These are phyloP conservation scores for Karstenula rhodostoma DNA, from an alignment of 2,329 filamentous ascomycete genomes.

Conservation along the genomic window DNA sequence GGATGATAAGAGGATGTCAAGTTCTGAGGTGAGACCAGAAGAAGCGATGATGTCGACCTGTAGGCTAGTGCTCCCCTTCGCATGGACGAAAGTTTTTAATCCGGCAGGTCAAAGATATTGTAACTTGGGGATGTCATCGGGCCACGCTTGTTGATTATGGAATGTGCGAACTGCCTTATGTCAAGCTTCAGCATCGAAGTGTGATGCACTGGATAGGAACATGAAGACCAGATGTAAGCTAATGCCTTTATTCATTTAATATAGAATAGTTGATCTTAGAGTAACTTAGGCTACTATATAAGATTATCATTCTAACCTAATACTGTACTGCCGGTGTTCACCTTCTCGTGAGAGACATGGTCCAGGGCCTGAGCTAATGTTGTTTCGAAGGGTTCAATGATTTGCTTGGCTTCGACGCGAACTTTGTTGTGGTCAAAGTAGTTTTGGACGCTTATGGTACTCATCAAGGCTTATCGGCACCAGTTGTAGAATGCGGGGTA, in stretches of 20 bases:
- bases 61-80: slow-evolving; percentile 63
- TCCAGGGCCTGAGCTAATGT: slow-evolving; percentile 5
- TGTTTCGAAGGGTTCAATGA: slow-evolving; percentile 5
- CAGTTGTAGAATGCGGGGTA: no score
- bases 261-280: no score
- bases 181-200: slow-evolving; percentile 3
- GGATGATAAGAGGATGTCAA: slow-evolving; percentile 63
- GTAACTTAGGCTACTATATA: no score
- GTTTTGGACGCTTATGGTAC: slow-evolving; percentile 7
- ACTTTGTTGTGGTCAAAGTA: slow-evolving; percentile 11
- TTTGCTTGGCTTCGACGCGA: slow-evolving; percentile 7
- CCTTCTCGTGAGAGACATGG: not conserved
- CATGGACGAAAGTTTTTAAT: slow-evolving; percentile 56
- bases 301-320: no score
- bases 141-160: slow-evolving; percentile 11
- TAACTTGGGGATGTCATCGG: slow-evolving; percentile 5
- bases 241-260: no score
- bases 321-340: no score
- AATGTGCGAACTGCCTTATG: slow-evolving; percentile 9
- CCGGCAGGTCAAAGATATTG: not conserved
- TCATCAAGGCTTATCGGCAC: no score
- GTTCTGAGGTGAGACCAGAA: slow-evolving; percentile 51
- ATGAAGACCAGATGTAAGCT: no score
- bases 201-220: no score
- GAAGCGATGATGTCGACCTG: slow-evolving; percentile 61